A percentile compares a stretch with the other conserved stretches of the same genome.
phyloP scores from a whole-genome alignment of 495 filamentous ascomycete species.

The Aspergillus hancockii region DNA sequence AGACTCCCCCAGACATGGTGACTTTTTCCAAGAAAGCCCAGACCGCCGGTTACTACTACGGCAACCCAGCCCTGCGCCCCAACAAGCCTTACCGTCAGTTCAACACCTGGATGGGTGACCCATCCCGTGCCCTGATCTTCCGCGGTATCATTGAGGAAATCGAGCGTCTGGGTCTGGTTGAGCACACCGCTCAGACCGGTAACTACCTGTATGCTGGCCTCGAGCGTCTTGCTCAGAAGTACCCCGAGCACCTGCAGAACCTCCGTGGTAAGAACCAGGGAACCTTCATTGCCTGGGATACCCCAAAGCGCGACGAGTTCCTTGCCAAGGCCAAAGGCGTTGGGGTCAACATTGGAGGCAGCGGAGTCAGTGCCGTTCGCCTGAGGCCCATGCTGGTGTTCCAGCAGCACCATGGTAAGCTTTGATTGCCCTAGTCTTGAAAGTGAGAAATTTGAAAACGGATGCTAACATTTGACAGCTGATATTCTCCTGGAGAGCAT shows the following conservation, averaged over 20 bases:
- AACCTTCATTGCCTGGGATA: conserved; percentile 97
- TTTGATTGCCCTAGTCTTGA: conserved; percentile 8
- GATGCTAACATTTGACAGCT: conserved; percentile 39
- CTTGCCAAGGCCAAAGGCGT: conserved; percentile 70
- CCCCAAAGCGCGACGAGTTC: conserved; percentile 80
- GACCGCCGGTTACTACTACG: conserved; percentile 96
- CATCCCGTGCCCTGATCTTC: conserved; percentile 86
- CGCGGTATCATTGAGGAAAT: conserved; percentile 90
- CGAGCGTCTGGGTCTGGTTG: conserved; percentile 74
- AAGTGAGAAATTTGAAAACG: background rate
- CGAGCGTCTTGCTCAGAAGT: conserved; percentile 66
- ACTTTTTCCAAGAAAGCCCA: conserved; percentile 99
- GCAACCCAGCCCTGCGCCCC: conserved; percentile 82
- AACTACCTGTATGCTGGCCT: conserved; percentile 79
- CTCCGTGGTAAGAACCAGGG: conserved; percentile 91
- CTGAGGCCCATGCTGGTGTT: conserved; percentile 96
- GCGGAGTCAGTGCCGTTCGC: conserved; percentile 76
- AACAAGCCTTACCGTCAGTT: conserved; percentile 99
- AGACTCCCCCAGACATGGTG: conserved; percentile 91
- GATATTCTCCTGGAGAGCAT: conserved; percentile 67
- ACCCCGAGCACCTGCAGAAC: conserved; percentile 84
- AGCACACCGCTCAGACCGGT: conserved; percentile 78
- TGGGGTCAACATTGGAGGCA: conserved; percentile 93
- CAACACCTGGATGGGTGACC: conserved; percentile 99
- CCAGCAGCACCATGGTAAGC: conserved; percentile 85